Base-by-base conservation (phyloP, 805 yeast genomes). In the Pichia paraexigua region DNA sequence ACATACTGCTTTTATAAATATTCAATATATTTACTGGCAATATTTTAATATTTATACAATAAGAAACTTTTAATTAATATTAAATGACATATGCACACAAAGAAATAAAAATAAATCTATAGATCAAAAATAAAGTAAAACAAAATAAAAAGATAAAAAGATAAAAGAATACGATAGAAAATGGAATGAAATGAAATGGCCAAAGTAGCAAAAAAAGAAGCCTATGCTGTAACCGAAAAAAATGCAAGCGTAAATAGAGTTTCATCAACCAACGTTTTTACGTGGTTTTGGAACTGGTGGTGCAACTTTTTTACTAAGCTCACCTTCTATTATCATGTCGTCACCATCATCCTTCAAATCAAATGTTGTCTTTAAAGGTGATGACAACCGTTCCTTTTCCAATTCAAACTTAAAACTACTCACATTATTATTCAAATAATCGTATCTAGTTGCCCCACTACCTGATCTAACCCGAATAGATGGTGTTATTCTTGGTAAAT, bases 361-460 rank as follows among this genome's bases (percentile, higher is more conserved):
- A 35, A 30, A 28, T 2, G 21, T 37, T 4, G 20, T 41, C 13
- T 47, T 40, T 15, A 41, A 17, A 13, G 55, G 56, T 28, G 53
- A 53, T 11, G 43, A 20, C 11, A 49, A 18, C 30, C 49, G 48
- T 21, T 46, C 53, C 32, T 37, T 49, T 44, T 47, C 46, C 13
- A 51, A 21, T 41, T 51, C 54, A 24, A 54, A 52, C 20, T 56
- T 60, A 46, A 63, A 56, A 25, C 52, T 48, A 27, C 35, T 40
- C 9, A 63, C 50, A 48, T 54, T 61, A 30, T 56, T 55, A 6
- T 63, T 51, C 12, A 61, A 50, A 15, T 56, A 44, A 45, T 59
- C 62, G 51, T 64, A 64, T 18, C 68, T 55, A 20, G 51, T 54
- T 18, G 57, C 58, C 6, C 50, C 57, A 28, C 53, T 51, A n/a